Conservation (phyloP, 495 filamentous ascomycete genomes). For the Talaromyces wortmannii region DNA sequence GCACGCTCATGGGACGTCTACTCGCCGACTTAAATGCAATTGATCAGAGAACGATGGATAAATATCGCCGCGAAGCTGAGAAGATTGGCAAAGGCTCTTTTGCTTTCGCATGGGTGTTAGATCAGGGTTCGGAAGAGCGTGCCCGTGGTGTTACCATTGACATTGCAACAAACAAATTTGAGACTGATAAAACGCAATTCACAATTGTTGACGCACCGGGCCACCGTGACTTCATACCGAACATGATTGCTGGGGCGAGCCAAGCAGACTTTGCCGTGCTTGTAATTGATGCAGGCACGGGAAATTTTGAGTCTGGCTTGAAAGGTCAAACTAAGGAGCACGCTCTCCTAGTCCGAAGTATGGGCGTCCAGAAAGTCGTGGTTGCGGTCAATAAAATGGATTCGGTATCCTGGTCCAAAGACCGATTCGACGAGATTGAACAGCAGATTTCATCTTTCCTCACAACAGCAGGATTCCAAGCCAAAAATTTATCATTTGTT, state of each 20-base stretch:
- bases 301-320: conserved; percentile 87
- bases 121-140: conserved; percentile 83
- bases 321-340: conserved; percentile 95
- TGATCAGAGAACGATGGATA: conserved; percentile 79
- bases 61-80: conserved; percentile 80
- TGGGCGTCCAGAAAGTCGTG: conserved; percentile 82
- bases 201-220: conserved; percentile 95
- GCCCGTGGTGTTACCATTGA: conserved; percentile 93
- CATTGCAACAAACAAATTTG: conserved; percentile 89
- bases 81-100: conserved; percentile 93
- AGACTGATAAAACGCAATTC: conserved; percentile 77
- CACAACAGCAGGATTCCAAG: conserved; percentile 68
- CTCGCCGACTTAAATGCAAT: conserved; percentile 83
- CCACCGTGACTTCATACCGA: conserved; percentile 92
- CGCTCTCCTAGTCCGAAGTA: conserved; percentile 79
- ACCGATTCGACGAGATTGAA: conserved; percentile 76
- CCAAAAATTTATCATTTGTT: conserved; percentile 75
- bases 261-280: conserved; percentile 96
- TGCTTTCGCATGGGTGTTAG: conserved; percentile 91
- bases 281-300: conserved; percentile 82
- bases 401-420: conserved; percentile 69
- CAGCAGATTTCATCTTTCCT: conserved; percentile 81
- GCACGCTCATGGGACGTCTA: conserved; percentile 94
- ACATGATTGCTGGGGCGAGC: conserved; percentile 96
- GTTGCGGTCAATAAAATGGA: conserved; percentile 96